Percentiles rank a stretch among this genome's conserved stretches.
These are phyloP conservation scores for Escovopsis sp. DNA, from an alignment of 2,329 filamentous ascomycete genomes.

Conservation along the genomic window DNA sequence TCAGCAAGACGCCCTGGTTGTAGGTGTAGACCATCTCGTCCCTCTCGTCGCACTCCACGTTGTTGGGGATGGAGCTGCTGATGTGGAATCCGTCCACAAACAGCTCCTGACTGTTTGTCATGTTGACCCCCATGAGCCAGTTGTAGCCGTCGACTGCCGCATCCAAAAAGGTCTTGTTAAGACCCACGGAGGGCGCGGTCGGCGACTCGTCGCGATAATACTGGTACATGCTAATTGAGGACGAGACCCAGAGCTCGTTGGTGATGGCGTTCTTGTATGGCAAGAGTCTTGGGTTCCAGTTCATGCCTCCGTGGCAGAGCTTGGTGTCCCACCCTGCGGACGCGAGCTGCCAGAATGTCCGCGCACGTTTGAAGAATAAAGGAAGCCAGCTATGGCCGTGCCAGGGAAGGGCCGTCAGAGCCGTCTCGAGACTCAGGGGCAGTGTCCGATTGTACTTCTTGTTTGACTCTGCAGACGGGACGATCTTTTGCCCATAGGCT, in stretches of 20 bases:
- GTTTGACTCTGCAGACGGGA: conserved; percentile 17
- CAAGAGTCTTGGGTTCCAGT: conserved; percentile 65
- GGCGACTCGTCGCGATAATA: conserved; percentile 36
- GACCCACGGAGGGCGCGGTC: conserved; percentile 5
- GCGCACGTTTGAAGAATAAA: conserved; percentile 68
- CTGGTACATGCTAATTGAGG: conserved; percentile 78
- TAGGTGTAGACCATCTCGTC: conserved; percentile 91
- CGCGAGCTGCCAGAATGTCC: conserved; percentile 74
- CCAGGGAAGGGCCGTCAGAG: conserved; percentile 40
- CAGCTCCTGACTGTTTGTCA: conserved; percentile 62
- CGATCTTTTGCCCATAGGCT: conserved; percentile 51
- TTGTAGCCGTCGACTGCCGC: conserved; percentile 65
- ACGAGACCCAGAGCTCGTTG: conserved; percentile 77
- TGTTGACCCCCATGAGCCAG: conserved; percentile 67
- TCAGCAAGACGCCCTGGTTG: conserved; percentile 84
- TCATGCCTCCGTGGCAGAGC: conserved; percentile 77
- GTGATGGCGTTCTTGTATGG: conserved; percentile 97
- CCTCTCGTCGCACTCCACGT: conserved; percentile 60
- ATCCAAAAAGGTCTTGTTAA: conserved; percentile 51
- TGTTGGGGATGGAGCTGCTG: conserved; percentile 42
- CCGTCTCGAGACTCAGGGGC: conserved; percentile 13
- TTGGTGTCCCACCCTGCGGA: conserved; percentile 65
- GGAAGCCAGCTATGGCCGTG: conserved; percentile 63
- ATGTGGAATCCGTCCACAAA: conserved; percentile 88
- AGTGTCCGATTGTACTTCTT: conserved; percentile 5